Base-by-base conservation (phyloP, 1,284 basidiomycete species). In the Porodaedalea pini region DNA sequence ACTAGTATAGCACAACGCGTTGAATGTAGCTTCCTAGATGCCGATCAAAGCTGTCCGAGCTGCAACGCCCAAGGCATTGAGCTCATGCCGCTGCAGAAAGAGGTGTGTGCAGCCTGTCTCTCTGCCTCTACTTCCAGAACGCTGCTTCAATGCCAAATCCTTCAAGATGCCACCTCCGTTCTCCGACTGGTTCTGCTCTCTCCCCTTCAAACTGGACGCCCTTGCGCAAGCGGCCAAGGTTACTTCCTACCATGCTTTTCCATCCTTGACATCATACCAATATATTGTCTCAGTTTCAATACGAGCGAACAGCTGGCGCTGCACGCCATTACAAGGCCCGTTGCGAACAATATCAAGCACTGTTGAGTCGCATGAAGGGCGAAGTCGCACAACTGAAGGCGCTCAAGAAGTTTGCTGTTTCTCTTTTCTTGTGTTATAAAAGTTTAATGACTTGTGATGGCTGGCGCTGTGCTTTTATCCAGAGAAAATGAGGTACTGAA, bases 181-280 rank as follows among this genome's bases (percentile, higher is more conserved):
- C 83, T 80, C 84, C 4, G 78, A 85, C 23, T 91, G 88, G 88
- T 92, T 92, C 71, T 75, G 75, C 11, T 79, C 81, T 36, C 69
- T 87, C 10, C 80, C 87, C 10, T 71, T 75, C 56, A 71, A 79
- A 3, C 70, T 90, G 29, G 87, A 91, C 65, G 67, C 77, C 17
- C 68, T 87, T 21, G 81, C 85, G 34, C 80, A 78, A 63, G 78
- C 88, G 21, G 76, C 79, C 48, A 87, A 86, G 75, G 88, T 87
- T 61, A 29, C 71, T 45, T 56, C n/a, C 23, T 54, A 32, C n/a
- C n/a, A n/a, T n/a, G n/a, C n/a, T n/a, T n/a, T n/a, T n/a, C n/a
- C n/a, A n/a, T n/a, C n/a, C n/a, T n/a, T n/a, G n/a, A n/a, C n/a
- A n/a, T n/a, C n/a, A n/a, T n/a, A 31, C 13, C 44, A 54, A 50